Conservation (phyloP, 352 stramenopile genomes). For the Globisporangium splendens region DNA sequence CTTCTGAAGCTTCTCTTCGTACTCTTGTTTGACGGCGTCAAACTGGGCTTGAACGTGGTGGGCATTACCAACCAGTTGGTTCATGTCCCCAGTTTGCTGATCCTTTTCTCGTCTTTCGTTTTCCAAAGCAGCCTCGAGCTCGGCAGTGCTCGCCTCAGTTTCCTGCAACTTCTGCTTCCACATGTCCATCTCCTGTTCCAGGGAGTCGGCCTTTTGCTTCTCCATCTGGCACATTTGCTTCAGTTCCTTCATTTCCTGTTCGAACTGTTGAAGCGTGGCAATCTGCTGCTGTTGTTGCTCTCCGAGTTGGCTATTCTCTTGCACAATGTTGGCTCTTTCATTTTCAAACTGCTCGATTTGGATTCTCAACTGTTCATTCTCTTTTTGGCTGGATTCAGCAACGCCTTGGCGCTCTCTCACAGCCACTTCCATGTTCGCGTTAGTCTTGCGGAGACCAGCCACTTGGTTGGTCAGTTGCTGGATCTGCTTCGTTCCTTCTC, state of each 20-base stretch:
- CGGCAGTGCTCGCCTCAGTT: slow-evolving; percentile 22
- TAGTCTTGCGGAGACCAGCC: slow-evolving; percentile 39
- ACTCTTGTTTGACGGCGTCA: slow-evolving; percentile 32
- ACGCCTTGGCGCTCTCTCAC: slow-evolving; percentile 38
- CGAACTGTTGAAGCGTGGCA: slow-evolving; percentile 27
- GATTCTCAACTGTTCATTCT: slow-evolving; percentile 34
- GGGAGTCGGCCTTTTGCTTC: slow-evolving; percentile 22
- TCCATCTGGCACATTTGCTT: slow-evolving; percentile 37
- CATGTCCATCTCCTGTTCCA: slow-evolving; percentile 27
- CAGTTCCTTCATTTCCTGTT: slow-evolving; percentile 43
- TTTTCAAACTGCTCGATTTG: slow-evolving; percentile 46
- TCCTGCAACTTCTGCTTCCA: slow-evolving; percentile 40
- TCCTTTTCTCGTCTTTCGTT: slow-evolving; percentile 18
- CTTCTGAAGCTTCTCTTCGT: slow-evolving; percentile 46
- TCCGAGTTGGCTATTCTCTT: slow-evolving; percentile 42
- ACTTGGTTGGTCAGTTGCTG: slow-evolving; percentile 48
- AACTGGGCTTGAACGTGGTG: slow-evolving; percentile 42
- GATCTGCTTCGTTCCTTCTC: slow-evolving; percentile 50
- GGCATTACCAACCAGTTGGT: slow-evolving; percentile 38
- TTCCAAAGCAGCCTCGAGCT: slow-evolving; percentile 32
- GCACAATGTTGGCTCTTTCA: slow-evolving; percentile 27
- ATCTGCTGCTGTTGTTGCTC: slow-evolving; percentile 39
- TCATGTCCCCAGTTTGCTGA: slow-evolving; percentile 28
- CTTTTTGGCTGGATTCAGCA: slow-evolving; percentile 31
- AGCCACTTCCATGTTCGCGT: slow-evolving; percentile 43